phyloP scores from a whole-genome alignment of 495 filamentous ascomycete species.

The Aspergillus baeticus region DNA sequence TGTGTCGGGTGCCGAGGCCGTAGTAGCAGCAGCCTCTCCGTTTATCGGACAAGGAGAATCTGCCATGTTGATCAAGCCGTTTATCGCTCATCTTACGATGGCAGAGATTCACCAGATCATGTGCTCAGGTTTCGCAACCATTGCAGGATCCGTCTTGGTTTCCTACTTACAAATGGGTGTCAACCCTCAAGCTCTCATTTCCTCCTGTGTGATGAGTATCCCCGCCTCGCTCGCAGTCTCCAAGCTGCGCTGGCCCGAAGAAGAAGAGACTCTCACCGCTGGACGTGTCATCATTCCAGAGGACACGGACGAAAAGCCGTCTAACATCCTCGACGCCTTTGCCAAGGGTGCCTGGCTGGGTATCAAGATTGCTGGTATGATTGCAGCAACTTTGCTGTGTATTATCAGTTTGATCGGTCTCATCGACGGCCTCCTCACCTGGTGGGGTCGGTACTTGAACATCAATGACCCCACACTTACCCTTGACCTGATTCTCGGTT shows the following conservation, averaged over 20 bases:
- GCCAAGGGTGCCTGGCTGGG: constrained; percentile 86
- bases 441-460: constrained; percentile 86
- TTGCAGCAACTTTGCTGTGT: constrained; percentile 73
- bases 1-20: constrained; percentile 90
- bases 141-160: constrained; percentile 72
- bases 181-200: constrained; percentile 82
- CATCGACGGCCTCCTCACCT: constrained; percentile 73
- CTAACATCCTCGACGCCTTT: constrained; percentile 83
- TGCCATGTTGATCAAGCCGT: constrained; percentile 86
- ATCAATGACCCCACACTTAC: constrained; percentile 68
- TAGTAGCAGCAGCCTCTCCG: constrained; percentile 89
- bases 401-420: constrained; percentile 80
- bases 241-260: constrained; percentile 86
- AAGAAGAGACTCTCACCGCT: constrained; percentile 78
- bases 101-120: constrained; percentile 91
- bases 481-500: constrained; percentile 75
- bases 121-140: constrained; percentile 71
- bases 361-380: constrained; percentile 86
- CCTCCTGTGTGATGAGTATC: constrained; percentile 87
- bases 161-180: constrained; percentile 79
- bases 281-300: constrained; percentile 78
- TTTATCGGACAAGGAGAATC: constrained; percentile 95
- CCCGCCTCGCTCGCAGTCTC: constrained; percentile 83
- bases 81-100: constrained; percentile 75
- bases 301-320: constrained; percentile 61